These are phyloP conservation scores for Wallacemonas sp. DNA, from an alignment of 208 protist species.

Conservation along the genomic window DNA sequence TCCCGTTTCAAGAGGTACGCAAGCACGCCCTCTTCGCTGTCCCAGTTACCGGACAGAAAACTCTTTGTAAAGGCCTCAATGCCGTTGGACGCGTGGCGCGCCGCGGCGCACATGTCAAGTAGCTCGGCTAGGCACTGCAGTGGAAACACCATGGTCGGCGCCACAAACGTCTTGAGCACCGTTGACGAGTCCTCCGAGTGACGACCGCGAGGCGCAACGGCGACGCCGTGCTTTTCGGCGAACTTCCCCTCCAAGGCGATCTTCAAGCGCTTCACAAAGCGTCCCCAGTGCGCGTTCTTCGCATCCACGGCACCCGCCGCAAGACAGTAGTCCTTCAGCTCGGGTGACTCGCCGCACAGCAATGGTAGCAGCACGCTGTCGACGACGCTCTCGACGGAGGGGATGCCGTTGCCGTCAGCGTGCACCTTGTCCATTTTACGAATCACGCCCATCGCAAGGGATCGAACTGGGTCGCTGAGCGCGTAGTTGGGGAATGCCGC, in stretches of 20 bases:
- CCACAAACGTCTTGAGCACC: slow-evolving; percentile 26
- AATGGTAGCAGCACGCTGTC: slow-evolving; percentile 37
- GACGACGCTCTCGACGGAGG: slow-evolving; percentile 33
- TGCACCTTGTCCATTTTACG: slow-evolving; percentile 53
- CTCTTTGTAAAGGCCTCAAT: slow-evolving; percentile 52
- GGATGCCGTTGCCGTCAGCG: slow-evolving; percentile 26
- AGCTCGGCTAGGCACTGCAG: slow-evolving; percentile 76
- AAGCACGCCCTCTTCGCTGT: slow-evolving; percentile 62
- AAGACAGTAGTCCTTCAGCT: slow-evolving; percentile 20
- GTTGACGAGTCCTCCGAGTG: too few relatives aligned
- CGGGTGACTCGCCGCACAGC: slow-evolving; percentile 27
- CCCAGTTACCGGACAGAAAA: slow-evolving; percentile 62
- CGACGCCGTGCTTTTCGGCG: background rate
- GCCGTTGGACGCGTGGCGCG: slow-evolving; percentile 46
- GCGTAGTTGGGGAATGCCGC: slow-evolving; percentile 83
- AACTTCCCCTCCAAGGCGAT: slow-evolving; percentile 7
- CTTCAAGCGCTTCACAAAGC: slow-evolving; percentile 13
- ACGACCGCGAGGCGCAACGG: too few relatives aligned
- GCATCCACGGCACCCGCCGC: slow-evolving; percentile 9
- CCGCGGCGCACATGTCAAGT: slow-evolving; percentile 62
- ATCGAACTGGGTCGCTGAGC: slow-evolving; percentile 22
- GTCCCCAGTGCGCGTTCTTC: slow-evolving; percentile 28
- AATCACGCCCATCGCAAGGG: slow-evolving; percentile 47
- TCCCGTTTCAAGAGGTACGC: slow-evolving; percentile 64
- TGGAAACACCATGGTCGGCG: slow-evolving; percentile 68